Evolutionary conservation across 2,329 filamentous ascomycete genomes (phyloP).

Genomic region (Penicillium sp.): DNA sequence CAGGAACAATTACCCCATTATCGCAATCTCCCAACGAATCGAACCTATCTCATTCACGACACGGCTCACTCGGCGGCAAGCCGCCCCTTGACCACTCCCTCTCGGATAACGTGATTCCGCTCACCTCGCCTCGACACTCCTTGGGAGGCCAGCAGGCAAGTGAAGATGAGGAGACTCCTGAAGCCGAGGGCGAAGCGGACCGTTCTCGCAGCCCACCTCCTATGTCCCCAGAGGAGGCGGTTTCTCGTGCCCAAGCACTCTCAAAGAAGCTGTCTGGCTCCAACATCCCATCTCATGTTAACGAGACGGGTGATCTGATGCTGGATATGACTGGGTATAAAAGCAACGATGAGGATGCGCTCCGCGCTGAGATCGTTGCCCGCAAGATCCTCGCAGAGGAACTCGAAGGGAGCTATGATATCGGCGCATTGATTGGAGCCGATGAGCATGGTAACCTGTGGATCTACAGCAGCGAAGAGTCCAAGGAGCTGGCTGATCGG

Average conservation of each 20-base stretch:
- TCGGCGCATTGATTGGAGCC: constrained; percentile 90
- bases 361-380: constrained; percentile 89
- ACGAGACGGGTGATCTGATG: constrained; percentile 91
- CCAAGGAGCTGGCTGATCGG: constrained; percentile 83
- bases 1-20: constrained; percentile 43
- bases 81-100: constrained; percentile 51
- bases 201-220: constrained; percentile 79
- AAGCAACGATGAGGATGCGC: constrained; percentile 85
- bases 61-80: constrained; percentile 34
- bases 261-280: constrained; percentile 85
- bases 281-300: constrained; percentile 93
- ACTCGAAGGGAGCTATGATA: constrained; percentile 91
- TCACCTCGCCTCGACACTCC: constrained; percentile 34
- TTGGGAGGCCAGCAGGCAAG: constrained; percentile 9
- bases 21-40: constrained; percentile 42
- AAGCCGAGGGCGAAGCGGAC: constrained; percentile 22
- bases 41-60: constrained; percentile 25
- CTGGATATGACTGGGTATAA: constrained; percentile 98
- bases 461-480: constrained; percentile 98
- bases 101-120: constrained; percentile 57
- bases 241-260: constrained; percentile 78
- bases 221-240: constrained; percentile 67
- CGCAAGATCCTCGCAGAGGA: constrained; percentile 91
- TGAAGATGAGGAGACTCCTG: constrained; percentile 12
- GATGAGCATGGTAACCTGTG: constrained; percentile 97